These are phyloP conservation scores for Thielaviopsis musarum DNA, from an alignment of 2,329 filamentous ascomycete genomes.

Conservation along the genomic window DNA sequence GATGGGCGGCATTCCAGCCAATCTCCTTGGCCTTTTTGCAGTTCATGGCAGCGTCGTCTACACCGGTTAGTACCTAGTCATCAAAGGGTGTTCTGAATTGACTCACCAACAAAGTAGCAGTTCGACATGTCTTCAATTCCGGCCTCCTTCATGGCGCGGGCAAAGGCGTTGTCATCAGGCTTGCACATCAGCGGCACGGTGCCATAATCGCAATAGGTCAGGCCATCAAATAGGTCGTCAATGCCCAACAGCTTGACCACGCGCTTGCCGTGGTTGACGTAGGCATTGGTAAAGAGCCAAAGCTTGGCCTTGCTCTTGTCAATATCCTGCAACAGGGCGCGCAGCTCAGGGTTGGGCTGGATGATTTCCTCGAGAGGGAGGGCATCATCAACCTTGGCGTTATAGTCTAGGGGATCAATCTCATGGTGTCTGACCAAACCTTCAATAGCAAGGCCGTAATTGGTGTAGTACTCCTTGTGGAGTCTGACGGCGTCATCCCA, in stretches of 20 bases:
- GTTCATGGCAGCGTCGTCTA: constrained; percentile 78
- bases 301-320: constrained; percentile 69
- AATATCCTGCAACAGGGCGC: constrained; percentile 62
- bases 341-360: constrained; percentile 57
- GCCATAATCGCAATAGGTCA: constrained; percentile 87
- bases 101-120: constrained; percentile 85
- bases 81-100: neutral
- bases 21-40: constrained; percentile 58
- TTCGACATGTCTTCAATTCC: constrained; percentile 48
- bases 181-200: constrained; percentile 67
- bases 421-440: constrained; percentile 86
- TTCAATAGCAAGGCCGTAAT: constrained; percentile 94
- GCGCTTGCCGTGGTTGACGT: constrained; percentile 68
- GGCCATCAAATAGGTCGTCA: constrained; percentile 81
- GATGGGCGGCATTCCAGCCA: constrained; percentile 75
- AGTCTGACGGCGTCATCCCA: constrained; percentile 68
- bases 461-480: constrained; percentile 83
- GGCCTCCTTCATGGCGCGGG: constrained; percentile 77
- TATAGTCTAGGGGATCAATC: constrained; percentile 90
- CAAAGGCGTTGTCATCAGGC: constrained; percentile 65
- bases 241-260: constrained; percentile 69
- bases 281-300: constrained; percentile 96
- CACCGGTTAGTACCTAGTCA: neutral
- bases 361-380: constrained; percentile 75
- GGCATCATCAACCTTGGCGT: constrained; percentile 85